phyloP scores from a whole-genome alignment of 106 monocot species.

The Apostasia ramifera region DNA sequence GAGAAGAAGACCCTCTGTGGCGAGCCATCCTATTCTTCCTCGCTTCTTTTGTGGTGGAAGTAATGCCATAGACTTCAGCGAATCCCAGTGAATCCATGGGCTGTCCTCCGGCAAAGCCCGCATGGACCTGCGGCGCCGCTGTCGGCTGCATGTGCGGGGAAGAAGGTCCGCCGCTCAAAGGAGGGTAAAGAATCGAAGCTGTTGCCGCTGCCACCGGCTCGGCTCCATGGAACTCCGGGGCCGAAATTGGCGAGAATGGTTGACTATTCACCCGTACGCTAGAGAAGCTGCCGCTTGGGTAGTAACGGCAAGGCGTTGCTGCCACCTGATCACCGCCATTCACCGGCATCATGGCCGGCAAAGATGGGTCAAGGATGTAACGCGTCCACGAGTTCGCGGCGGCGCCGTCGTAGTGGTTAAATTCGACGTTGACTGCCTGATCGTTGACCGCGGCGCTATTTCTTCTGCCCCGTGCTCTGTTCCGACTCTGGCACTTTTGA shows the following conservation, averaged over 20 bases:
- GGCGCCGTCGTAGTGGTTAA: not conserved
- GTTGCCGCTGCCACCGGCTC: not conserved
- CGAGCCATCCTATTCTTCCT: slow-evolving; percentile 95
- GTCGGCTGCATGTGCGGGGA: not conserved
- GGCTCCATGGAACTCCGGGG: not conserved
- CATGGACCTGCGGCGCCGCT: slow-evolving; percentile 1
- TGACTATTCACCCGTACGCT: too few relatives aligned
- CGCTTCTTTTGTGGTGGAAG: slow-evolving; percentile 76
- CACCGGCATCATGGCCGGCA: not conserved
- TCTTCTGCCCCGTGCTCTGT: not conserved
- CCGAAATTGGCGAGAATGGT: not conserved
- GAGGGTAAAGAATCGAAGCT: not conserved
- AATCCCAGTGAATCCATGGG: slow-evolving; percentile 16
- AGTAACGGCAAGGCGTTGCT: not conserved
- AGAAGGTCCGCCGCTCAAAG: slow-evolving; percentile 6
- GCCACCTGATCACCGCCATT: not conserved
- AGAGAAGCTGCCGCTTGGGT: slow-evolving; percentile 13
- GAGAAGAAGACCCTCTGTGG: slow-evolving; percentile 52
- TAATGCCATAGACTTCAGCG: not conserved
- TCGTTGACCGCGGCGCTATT: not conserved
- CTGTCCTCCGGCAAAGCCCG: slow-evolving; percentile 1
- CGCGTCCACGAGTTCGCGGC: not conserved
- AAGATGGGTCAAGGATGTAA: not conserved
- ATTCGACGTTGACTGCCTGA: not conserved
- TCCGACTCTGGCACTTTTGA: slow-evolving; percentile 25